Percentiles rank a stretch among this genome's conserved stretches.
These are phyloP conservation scores for Leccinum truebloodii DNA, from an alignment of 768 basidiomycete species.

Conservation along the genomic window DNA sequence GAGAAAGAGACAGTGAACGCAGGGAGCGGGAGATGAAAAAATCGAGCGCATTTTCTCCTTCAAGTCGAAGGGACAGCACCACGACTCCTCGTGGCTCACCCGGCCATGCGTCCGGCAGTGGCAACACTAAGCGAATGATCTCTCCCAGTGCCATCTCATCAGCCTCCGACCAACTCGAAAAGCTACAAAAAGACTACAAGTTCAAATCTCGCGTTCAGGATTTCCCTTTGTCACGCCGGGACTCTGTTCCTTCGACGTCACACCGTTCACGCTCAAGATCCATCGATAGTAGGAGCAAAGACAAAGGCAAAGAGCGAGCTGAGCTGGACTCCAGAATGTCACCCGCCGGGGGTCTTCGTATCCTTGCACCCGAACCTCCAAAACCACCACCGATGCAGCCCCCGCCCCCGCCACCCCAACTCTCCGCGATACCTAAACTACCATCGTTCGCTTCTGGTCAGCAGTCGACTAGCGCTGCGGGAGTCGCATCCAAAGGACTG, in stretches of 20 bases:
- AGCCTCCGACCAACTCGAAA: slow-evolving; percentile 29
- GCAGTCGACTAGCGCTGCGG: slow-evolving; percentile 2
- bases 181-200: slow-evolving; percentile 19
- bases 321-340: slow-evolving; percentile 2
- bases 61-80: slow-evolving; percentile 21
- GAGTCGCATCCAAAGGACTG: slow-evolving; percentile 3
- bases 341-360: not conserved
- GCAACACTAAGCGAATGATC: slow-evolving; percentile 13
- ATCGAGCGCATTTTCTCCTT: slow-evolving; percentile 11
- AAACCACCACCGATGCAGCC: slow-evolving; percentile 22
- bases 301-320: slow-evolving; percentile 5
- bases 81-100: slow-evolving; percentile 13
- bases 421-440: slow-evolving; percentile 20
- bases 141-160: slow-evolving; percentile 29
- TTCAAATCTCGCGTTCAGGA: not conserved
- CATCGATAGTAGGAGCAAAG: slow-evolving; percentile 8
- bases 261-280: slow-evolving; percentile 17
- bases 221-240: slow-evolving; percentile 7
- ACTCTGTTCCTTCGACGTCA: slow-evolving; percentile 6
- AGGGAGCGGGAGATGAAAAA: slow-evolving; percentile 9
- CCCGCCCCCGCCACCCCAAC: slow-evolving; percentile 16
- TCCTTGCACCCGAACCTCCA: slow-evolving; percentile 11
- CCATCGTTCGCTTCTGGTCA: slow-evolving; percentile 23
- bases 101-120: slow-evolving; percentile 12
- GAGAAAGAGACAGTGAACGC: slow-evolving; percentile 1